Percentiles rank a stretch among this genome's conserved stretches.
phyloP scores from a whole-genome alignment of 169 alveolate genomes.

The Babesia bovis region DNA sequence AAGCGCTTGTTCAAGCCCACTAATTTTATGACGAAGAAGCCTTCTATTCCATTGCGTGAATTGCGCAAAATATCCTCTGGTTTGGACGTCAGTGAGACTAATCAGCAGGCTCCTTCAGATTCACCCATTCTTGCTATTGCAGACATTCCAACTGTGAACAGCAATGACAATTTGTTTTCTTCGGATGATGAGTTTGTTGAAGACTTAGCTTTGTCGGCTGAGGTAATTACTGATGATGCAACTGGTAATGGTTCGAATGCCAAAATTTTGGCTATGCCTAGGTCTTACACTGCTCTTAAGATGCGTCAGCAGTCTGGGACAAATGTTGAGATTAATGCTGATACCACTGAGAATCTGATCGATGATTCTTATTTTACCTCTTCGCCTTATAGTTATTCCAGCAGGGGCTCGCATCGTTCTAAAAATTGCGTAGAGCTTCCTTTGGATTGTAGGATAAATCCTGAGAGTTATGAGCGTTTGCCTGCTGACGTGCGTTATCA shows the following conservation, averaged over 20 bases:
- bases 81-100: background rate
- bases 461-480: conserved; percentile 77
- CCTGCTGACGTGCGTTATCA: conserved; percentile 76
- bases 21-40: conserved; percentile 14
- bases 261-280: conserved; percentile 19
- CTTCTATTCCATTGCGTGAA: background rate
- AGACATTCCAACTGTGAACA: background rate
- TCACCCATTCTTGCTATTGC: conserved; percentile 1
- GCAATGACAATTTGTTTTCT: conserved; percentile 12
- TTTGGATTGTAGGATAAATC: conserved; percentile 54
- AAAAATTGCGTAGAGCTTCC: conserved; percentile 19
- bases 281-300: conserved; percentile 23
- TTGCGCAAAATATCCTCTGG: conserved; percentile 2
- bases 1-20: conserved; percentile 22
- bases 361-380: conserved; percentile 4
- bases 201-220: background rate
- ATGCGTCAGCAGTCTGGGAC: conserved; percentile 10
- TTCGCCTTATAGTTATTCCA: background rate
- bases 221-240: background rate
- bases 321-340: conserved; percentile 3
- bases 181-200: conserved; percentile 34
- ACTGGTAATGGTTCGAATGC: background rate
- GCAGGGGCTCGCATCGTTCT: background rate
- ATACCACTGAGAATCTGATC: background rate
- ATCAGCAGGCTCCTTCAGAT: background rate